These are phyloP conservation scores for Camellia oleifera DNA, from an alignment of 179 eudicot species.

Conservation along the genomic window DNA sequence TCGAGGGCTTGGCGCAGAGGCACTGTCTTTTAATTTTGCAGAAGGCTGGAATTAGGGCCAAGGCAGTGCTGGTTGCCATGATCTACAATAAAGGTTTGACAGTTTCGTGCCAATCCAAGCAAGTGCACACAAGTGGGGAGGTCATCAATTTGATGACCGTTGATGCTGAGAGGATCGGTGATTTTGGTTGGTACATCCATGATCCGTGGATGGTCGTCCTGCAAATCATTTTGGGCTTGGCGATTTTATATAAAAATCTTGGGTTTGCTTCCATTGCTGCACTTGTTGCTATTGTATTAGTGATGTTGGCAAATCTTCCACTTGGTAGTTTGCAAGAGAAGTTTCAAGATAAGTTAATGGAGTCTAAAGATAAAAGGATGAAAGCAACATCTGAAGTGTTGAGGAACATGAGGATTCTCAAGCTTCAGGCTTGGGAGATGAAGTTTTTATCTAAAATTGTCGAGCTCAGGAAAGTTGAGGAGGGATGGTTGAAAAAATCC, in stretches of 20 bases:
- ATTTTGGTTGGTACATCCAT: constrained; percentile 67
- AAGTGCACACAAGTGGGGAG: constrained; percentile 70
- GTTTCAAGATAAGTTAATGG: constrained; percentile 56
- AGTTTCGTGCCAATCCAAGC: constrained; percentile 51
- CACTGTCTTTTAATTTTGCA: constrained; percentile 47
- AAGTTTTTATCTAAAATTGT: constrained; percentile 61
- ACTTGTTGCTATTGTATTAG: constrained; percentile 37
- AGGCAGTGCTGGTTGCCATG: constrained; percentile 21
- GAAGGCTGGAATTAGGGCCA: constrained; percentile 27
- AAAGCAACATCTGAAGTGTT: constrained; percentile 68
- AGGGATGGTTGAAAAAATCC: constrained; percentile 57
- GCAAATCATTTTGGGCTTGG: constrained; percentile 55
- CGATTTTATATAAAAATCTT: constrained; percentile 53
- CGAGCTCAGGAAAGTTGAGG: constrained; percentile 47
- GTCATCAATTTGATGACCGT: constrained; percentile 71
- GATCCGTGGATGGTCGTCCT: constrained; percentile 66
- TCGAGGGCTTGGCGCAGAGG: constrained; percentile 51
- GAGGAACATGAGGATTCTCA: constrained; percentile 75
- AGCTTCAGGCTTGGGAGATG: constrained; percentile 91
- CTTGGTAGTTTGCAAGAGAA: constrained; percentile 52
- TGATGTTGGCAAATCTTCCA: constrained; percentile 60
- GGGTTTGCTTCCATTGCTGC: constrained; percentile 67
- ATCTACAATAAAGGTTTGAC: constrained; percentile 28
- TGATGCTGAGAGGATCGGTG: constrained; percentile 70
- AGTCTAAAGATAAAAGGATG: constrained; percentile 74